Base-by-base conservation (phyloP, 2,329 filamentous ascomycete genomes). In the Aspergillus flavus region DNA sequence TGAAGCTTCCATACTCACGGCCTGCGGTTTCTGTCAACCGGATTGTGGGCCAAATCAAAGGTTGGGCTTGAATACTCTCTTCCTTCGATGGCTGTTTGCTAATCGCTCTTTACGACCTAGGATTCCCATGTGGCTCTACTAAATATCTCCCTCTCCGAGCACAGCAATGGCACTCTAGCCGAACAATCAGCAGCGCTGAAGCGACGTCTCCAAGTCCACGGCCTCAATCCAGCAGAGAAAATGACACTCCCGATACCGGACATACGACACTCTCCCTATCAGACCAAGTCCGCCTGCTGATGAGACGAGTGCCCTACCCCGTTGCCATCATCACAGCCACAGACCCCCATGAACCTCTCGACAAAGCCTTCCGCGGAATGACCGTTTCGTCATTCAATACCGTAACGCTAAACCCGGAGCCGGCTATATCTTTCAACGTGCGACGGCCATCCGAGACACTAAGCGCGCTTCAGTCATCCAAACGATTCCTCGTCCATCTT, bases 371-470 rank as follows among this genome's bases (percentile, higher is more conserved):
- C 65, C 78, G 81, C 41, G 85, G 83, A 48, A 85, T 87, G 68
- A 87, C 86, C 10, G 83, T 89, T 36, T 89, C 87, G 3, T 89
- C 86, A 1, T 84, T 89, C 74, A 87, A 78, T 64, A 86, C 86
- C 4, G 84, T 89, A 16, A 83, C 85, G 0, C 76, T 89, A 3
- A 71, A 79, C 34, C 87, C 87, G 1, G 66, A 72, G 1, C 85
- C 87, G 0, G 79, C 86, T n/a, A 79, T 89, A 30, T 86, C 85
- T 1, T 89, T 89, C 80, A 89, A 89, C 65, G 80, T 89, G 61
- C 83, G 82, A 58, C 68, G 81, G 2, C 85, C 85, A 2, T 88
- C 86, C 1, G 79, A 83, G 43, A 88, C 86, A 0, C 80, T 86
- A 55, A 78, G 82, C 59, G 85, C 85, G 7, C 84, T 89, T 10